Percentiles rank a stretch among this genome's conserved stretches.
phyloP scores from a whole-genome alignment of 768 basidiomycete genomes.

The Xerocomellus amylosporus region DNA sequence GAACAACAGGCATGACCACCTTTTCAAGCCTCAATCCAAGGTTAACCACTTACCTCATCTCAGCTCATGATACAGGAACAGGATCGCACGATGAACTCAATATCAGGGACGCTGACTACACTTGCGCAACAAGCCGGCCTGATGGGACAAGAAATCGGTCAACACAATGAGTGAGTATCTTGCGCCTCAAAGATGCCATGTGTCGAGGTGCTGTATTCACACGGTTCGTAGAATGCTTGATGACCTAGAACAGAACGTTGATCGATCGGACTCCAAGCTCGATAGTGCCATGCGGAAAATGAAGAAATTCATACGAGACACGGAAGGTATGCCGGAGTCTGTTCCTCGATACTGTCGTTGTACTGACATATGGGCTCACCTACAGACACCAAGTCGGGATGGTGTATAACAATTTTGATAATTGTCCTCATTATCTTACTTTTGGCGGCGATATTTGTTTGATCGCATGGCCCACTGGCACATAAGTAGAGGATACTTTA shows the following conservation, averaged over 20 bases:
- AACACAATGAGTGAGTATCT: conserved; percentile 82
- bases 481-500: conserved; percentile 13
- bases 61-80: conserved; percentile 87
- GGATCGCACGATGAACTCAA: conserved; percentile 84
- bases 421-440: conserved; percentile 75
- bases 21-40: neutral
- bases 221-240: conserved; percentile 62
- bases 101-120: conserved; percentile 81
- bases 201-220: neutral
- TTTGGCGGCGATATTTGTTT: conserved; percentile 76
- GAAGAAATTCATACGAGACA: conserved; percentile 79
- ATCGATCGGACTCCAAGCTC: conserved; percentile 64
- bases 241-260: conserved; percentile 74
- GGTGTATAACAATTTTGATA: conserved; percentile 85
- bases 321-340: conserved; percentile 52
- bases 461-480: conserved; percentile 6
- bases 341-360: neutral
- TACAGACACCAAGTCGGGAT: conserved; percentile 81
- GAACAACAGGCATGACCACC: conserved; percentile 70
- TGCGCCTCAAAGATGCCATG: conserved; percentile 10
- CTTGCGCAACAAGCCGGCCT: conserved; percentile 88
- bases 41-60: neutral
- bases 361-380: conserved; percentile 1
- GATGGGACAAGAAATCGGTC: conserved; percentile 89
- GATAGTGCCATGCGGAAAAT: conserved; percentile 62